Evolutionary conservation across 2,329 filamentous ascomycete species (phyloP), one percentile per base, ranked within the genome.

Genomic region (Botrytis deweyae): DNA sequence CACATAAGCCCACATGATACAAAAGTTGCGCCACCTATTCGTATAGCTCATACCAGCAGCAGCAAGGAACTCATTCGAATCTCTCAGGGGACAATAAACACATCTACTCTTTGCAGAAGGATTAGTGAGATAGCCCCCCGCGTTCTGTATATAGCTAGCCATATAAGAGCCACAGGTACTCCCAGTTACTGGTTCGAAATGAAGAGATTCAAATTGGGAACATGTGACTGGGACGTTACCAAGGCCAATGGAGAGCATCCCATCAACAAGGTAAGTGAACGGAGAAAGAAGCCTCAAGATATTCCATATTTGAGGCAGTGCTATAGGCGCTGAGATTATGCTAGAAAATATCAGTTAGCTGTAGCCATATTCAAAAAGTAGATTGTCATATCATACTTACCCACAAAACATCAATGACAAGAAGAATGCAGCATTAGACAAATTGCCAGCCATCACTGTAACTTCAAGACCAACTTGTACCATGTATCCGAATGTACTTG

Each of bases 231-330:
- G 67, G 0, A 88, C 89, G 78, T 92, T 90, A 59, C 92, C 92
- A 8, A 97, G 84, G 4, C 89, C 93, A 0, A 88, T 88, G 0
- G 91, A 87, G 0, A 95, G 82, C 84, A 97, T 90, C 36, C 90
- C 92, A 16, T 88, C 87, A 40, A 95, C 89, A 25, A 96, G 84
- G 81, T 97, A 97, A 0, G 92, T 95, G 72, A 97, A 92, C 0
- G 94, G 94, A 0, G 91, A 94, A 67, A 94, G 84, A 65, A 92
- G 89, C 83, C 95, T 95, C 90, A 94, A 93, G 85, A 94, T 94
- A 78, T 91, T 90, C 92, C 93, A 95, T 86, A 95, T 94, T 9
- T 88, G 84, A 0, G 93, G 92, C 49, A 95, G 87, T 3, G 83
- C 82, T 4, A 83, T 82, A 0, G 91, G 91, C 9, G 85, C 84